Base-by-base conservation (phyloP, 208 protist genomes). In the Crithidia bombi region DNA sequence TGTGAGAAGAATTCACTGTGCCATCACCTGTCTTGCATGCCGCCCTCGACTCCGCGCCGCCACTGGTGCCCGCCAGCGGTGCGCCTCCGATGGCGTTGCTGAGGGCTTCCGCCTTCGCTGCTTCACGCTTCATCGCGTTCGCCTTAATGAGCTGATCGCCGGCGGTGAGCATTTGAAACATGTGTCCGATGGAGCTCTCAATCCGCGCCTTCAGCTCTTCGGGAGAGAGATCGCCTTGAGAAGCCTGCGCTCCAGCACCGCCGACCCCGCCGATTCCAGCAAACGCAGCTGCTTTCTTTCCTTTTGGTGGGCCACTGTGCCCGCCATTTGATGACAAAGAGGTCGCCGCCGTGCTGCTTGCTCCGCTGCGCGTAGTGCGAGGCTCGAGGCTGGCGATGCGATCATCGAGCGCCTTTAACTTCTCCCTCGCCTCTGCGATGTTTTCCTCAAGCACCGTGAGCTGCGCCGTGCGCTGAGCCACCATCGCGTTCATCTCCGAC, bases 401-500 rank as follows among this genome's bases (percentile, higher is more conserved):
- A 56, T 94, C 86, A 44, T 88, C 78, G 14, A 98, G 76, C 52
- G 79, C 78, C 49, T 70, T 63, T 39, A 92, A 63, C 69, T 96
- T 93, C 33, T 85, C 66, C 38, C 95, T 73, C 47, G 97, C 85
- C 33, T 75, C 78, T 14, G 54, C 50, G 56, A 98, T 97, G 52
- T 90, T 89, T 32, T 78, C 71, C 41, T 83, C 72, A 35, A 98
- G 76, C 7, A 69, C 72, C 36, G 86, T 77, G 75, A 98, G 98
- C 78, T 98, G 94, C 14, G 65, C 43, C 61, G 89, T 85, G 10
- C 97, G 87, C 64, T 93, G 82, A 7, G 79, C 46, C 28, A 90
- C 85, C 86, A 98, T 94, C 19, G 72, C 50, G 21, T 84, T 77
- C 90, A 97, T 96, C 59, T 96, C 90, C n/a, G 87, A 70, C 69